Evolutionary conservation across 2,329 filamentous ascomycete genomes (phyloP).

Genomic region (Neurospora crassa): DNA sequence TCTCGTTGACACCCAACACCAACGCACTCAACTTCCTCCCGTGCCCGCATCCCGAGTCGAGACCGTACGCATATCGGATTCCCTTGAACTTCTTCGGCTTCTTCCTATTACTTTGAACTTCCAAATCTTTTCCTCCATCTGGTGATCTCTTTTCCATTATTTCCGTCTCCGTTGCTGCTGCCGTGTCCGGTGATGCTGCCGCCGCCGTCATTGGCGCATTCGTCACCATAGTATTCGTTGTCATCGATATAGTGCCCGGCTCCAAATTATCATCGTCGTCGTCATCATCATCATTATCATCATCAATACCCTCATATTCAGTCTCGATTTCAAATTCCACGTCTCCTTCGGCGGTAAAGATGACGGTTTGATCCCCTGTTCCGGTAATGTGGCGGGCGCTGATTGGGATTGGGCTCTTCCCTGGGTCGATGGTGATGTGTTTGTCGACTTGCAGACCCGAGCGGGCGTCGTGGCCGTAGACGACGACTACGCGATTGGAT

Average conservation of each 20-base stretch:
- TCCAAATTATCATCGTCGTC: neutral
- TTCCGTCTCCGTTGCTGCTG: neutral
- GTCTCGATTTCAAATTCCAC: conserved; percentile 15
- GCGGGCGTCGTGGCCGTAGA: conserved; percentile 83
- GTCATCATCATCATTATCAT: neutral
- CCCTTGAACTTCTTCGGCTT: conserved; percentile 25
- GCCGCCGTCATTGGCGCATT: neutral
- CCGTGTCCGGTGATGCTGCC: neutral
- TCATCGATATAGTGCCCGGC: neutral
- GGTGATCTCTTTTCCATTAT: neutral
- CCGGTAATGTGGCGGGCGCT: conserved; percentile 2
- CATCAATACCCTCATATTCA: neutral
- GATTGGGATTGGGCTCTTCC: neutral
- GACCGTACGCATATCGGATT: conserved; percentile 60
- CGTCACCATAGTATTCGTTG: neutral
- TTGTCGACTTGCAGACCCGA: conserved; percentile 46
- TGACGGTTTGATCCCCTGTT: neutral
- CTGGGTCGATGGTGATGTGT: neutral
- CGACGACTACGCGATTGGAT: conserved; percentile 49
- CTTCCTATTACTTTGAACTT: neutral
- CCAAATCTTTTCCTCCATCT: neutral
- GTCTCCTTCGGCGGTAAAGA: conserved; percentile 4
- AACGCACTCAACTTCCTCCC: conserved; percentile 70
- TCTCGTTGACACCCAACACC: conserved; percentile 49
- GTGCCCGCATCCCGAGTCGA: conserved; percentile 75